Base-by-base conservation (phyloP, 495 filamentous ascomycete species). In the Usnea hakonensis region DNA sequence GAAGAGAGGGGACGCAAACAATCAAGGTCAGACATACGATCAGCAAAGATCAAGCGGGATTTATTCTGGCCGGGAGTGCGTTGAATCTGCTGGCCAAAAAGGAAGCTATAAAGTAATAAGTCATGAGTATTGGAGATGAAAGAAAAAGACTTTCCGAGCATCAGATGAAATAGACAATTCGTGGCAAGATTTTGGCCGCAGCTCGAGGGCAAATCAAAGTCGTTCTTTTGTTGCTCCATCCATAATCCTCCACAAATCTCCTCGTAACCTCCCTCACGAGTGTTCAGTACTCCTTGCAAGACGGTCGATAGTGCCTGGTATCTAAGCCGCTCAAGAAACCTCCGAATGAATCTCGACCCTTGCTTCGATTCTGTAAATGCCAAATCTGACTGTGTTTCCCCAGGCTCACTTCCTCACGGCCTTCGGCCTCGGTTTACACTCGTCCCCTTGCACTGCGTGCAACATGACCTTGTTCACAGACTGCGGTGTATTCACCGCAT, bases 61-160 rank as follows among this genome's bases (percentile, higher is more conserved):
- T 97, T 72, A 88, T 98, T 48, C 76, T 98, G 13, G 94, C 94
- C 3, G 94, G 94, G 10, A 96, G 91, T 75, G 94, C 94, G 55
- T 74, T 98, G 77, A 98, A 98, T 78, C 65, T 95, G 70, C 74
- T 97, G 68, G 83, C 88, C 83, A 85, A 80, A 75, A 53, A 46
- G 57, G 65, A 32, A 58, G 58, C 48, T n/a, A 60, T 8, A 30
- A 52, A 52, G 16, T 1, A 50, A 8, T 30, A 50, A 30, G 46
- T 10, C 32, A 32, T 32, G 26, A 32, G 32, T 19, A 5, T 28
- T 32, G 8, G 26, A 52, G 14, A 52, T n/a, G 5, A 19, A 30
- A 19, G 28, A 8, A 52, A 19, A 2, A 0, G 26, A 26, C 21
- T 11, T 43, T 17, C 3, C 10, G 26, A 26, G 43, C 43, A 46